A percentile compares a stretch with the other conserved stretches of the same genome.
Conservation (phyloP, 345 rosid species). For the Boechera stricta region DNA sequence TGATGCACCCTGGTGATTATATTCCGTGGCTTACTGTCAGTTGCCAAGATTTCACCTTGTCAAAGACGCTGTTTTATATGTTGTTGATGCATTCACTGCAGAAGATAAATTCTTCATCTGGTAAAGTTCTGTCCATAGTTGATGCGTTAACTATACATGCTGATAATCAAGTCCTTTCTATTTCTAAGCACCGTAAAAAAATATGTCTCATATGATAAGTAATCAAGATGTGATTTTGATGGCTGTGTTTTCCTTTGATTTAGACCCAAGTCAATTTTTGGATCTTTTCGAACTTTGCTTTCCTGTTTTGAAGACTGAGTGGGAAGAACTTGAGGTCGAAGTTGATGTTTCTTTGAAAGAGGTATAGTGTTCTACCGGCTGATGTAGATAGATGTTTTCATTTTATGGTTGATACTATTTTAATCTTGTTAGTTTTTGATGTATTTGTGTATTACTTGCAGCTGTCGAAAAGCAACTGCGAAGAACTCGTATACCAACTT, state of each 20-base stretch:
- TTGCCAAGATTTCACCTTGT: constrained; percentile 53
- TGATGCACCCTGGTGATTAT: constrained; percentile 54
- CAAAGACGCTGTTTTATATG: constrained; percentile 74
- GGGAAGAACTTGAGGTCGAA: constrained; percentile 59
- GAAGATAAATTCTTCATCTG: constrained; percentile 38
- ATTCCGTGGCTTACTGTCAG: constrained; percentile 63
- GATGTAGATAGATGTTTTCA: constrained; percentile 23
- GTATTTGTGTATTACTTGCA: constrained; percentile 43
- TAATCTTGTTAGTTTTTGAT: constrained; percentile 16
- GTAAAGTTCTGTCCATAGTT: constrained; percentile 32
- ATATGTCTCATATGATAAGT: constrained; percentile 18
- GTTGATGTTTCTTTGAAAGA: constrained; percentile 52
- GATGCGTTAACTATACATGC: constrained; percentile 19
- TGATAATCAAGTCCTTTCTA: constrained; percentile 23
- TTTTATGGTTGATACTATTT: constrained; percentile 12
- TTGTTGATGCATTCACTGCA: constrained; percentile 71
- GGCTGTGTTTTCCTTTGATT: constrained; percentile 42
- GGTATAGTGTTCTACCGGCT: constrained; percentile 52
- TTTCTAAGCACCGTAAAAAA: constrained; percentile 1
- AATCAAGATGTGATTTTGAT: constrained; percentile 19
- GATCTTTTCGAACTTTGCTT: constrained; percentile 71
- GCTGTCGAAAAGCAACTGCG: constrained; percentile 68
- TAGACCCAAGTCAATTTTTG: constrained; percentile 53
- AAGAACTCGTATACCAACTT: constrained; percentile 62
- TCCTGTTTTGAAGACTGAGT: constrained; percentile 71